These are phyloP conservation scores for Fonsecaea monophora DNA, from an alignment of 2,329 filamentous ascomycete species.

Conservation along the genomic window DNA sequence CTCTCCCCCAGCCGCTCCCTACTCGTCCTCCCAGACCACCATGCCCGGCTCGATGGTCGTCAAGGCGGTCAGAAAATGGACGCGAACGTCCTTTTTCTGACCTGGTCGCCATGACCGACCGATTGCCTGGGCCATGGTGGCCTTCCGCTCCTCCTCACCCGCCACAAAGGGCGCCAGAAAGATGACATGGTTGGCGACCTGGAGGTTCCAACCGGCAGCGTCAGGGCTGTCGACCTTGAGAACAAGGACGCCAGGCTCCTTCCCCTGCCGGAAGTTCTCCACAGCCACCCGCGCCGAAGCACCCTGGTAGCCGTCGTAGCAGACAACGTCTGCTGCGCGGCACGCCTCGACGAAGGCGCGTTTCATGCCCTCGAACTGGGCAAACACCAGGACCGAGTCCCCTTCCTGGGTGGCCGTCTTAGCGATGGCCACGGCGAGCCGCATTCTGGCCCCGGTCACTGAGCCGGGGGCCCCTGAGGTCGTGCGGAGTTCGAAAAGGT, in stretches of 20 bases:
- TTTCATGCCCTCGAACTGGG: conserved; percentile 48
- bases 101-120: conserved; percentile 66
- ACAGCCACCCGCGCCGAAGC: conserved; percentile 46
- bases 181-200: conserved; percentile 68
- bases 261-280: conserved; percentile 50
- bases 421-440: conserved; percentile 55
- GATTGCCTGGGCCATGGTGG: conserved; percentile 68
- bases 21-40: conserved; percentile 36
- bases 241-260: conserved; percentile 59
- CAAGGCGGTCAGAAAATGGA: conserved; percentile 57
- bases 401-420: conserved; percentile 44
- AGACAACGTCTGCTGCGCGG: conserved; percentile 33
- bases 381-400: conserved; percentile 64
- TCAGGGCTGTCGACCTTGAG: conserved; percentile 64
- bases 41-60: conserved; percentile 25
- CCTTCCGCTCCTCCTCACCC: conserved; percentile 61
- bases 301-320: conserved; percentile 45
- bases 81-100: conserved; percentile 63
- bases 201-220: conserved; percentile 69
- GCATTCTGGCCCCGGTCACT: conserved; percentile 56
- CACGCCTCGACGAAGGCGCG: conserved; percentile 28
- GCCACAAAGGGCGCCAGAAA: conserved; percentile 65
- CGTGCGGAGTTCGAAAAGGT: conserved; percentile 12
- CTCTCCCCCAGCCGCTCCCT: conserved; percentile 23
- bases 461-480: background rate